These are phyloP conservation scores for Eucalyptus sp. DNA, from an alignment of 345 rosid species.

Conservation along the genomic window DNA sequence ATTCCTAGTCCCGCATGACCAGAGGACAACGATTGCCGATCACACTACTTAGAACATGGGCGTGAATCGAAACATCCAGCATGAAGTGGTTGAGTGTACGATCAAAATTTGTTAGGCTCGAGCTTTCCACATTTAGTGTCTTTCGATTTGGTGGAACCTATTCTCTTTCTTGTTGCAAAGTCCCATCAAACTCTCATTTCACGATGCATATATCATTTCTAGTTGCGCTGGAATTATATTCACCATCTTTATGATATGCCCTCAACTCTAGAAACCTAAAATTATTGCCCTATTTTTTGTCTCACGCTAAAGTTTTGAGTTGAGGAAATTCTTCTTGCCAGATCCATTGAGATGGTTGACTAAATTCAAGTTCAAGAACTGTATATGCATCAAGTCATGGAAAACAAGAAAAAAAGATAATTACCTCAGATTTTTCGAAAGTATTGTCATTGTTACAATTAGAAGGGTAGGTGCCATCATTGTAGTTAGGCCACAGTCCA, in stretches of 20 bases:
- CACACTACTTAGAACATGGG: background rate
- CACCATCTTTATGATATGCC: background rate
- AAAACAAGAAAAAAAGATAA: background rate
- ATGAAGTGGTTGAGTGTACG: background rate
- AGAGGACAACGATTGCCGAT: background rate
- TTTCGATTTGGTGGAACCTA: background rate
- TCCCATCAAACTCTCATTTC: background rate
- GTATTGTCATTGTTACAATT: constrained; percentile 41
- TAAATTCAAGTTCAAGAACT: background rate
- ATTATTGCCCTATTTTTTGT: background rate
- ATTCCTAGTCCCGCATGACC: background rate
- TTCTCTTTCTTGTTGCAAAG: background rate
- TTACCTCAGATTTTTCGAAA: constrained; percentile 51
- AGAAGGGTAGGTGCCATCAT: constrained; percentile 52
- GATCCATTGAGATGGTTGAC: background rate
- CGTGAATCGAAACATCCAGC: background rate
- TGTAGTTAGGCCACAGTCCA: constrained; percentile 91
- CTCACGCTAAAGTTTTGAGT: background rate
- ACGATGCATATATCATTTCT: background rate
- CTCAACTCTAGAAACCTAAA: background rate
- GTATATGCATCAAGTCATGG: background rate
- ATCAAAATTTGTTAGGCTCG: background rate
- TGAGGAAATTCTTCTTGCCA: background rate
- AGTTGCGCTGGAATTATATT: background rate
- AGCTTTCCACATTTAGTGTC: background rate